Conservation (phyloP, 1,284 basidiomycete genomes). For the Ustilago nuda region DNA sequence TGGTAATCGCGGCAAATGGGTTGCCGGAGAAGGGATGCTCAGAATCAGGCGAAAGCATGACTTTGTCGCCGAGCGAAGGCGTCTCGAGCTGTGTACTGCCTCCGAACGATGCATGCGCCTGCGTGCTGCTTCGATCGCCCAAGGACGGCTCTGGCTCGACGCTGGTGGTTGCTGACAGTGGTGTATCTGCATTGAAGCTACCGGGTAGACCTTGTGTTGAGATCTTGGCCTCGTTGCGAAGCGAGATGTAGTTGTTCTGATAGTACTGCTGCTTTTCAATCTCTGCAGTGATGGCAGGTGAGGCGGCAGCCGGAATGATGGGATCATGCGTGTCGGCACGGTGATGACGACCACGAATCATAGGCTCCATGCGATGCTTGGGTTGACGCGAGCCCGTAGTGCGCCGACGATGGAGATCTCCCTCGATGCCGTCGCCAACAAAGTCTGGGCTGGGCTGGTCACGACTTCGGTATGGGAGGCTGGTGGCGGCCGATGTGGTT, state of each 20-base stretch:
- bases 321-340: conserved; percentile 50
- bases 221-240: conserved; percentile 47
- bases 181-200: conserved; percentile 31
- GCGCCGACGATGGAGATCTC: conserved; percentile 42
- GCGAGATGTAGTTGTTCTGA: conserved; percentile 51
- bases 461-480: conserved; percentile 30
- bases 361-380: conserved; percentile 30
- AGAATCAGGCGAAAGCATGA: conserved; percentile 54
- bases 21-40: conserved; percentile 29
- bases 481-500: conserved; percentile 23
- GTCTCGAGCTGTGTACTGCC: conserved; percentile 53
- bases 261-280: conserved; percentile 51
- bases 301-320: conserved; percentile 28
- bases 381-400: conserved; percentile 37
- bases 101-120: conserved; percentile 36
- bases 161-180: conserved; percentile 40
- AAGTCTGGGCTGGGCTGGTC: conserved; percentile 19
- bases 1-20: conserved; percentile 30
- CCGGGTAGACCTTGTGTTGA: conserved; percentile 30
- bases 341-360: conserved; percentile 44
- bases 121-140: conserved; percentile 39
- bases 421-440: conserved; percentile 21
- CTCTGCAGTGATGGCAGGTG: conserved; percentile 26
- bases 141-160: conserved; percentile 37
- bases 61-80: conserved; percentile 50